These are phyloP conservation scores for Flaveria robusta DNA, from an alignment of 129 eudicot genomes.

Conservation along the genomic window DNA sequence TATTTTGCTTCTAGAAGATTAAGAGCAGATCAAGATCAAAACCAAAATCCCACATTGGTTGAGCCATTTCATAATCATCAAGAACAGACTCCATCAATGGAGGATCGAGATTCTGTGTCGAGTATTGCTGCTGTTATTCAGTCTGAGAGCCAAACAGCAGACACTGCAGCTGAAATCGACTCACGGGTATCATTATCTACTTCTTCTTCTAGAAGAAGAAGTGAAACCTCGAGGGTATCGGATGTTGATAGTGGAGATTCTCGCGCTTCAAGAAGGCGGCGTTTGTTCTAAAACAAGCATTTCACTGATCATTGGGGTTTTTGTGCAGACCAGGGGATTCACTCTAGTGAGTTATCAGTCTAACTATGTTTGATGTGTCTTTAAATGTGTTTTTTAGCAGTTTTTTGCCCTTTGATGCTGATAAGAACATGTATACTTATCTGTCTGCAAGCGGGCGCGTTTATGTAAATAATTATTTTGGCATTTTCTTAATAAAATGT, in stretches of 20 bases:
- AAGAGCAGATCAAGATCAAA: slow-evolving; percentile 54
- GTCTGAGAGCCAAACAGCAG: slow-evolving; percentile 81
- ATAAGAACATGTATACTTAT: not conserved
- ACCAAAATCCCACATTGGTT: slow-evolving; percentile 27
- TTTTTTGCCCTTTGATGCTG: slow-evolving; percentile 9
- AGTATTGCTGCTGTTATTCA: slow-evolving; percentile 94
- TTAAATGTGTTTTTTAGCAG: not conserved
- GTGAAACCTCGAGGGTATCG: slow-evolving; percentile 68
- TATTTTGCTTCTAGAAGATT: slow-evolving; percentile 63
- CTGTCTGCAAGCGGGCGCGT: not conserved
- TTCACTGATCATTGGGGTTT: not conserved
- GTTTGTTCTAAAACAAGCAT: slow-evolving; percentile 48
- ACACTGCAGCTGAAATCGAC: slow-evolving; percentile 78
- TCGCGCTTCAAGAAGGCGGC: slow-evolving; percentile 74
- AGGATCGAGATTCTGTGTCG: slow-evolving; percentile 84
- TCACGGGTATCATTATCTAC: slow-evolving; percentile 71
- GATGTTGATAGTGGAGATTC: slow-evolving; percentile 94
- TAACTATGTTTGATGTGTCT: slow-evolving; percentile 19
- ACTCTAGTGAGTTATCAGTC: not conserved
- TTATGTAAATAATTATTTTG: slow-evolving; percentile 20
- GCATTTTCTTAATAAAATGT: slow-evolving; percentile 28
- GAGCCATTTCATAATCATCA: slow-evolving; percentile 50
- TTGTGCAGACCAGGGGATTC: slow-evolving; percentile 1
- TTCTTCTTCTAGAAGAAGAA: slow-evolving; percentile 73
- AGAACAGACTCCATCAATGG: slow-evolving; percentile 52